Conservation (phyloP, 2,329 filamentous ascomycete genomes). For the Phyllosticta paracitricarpa region DNA sequence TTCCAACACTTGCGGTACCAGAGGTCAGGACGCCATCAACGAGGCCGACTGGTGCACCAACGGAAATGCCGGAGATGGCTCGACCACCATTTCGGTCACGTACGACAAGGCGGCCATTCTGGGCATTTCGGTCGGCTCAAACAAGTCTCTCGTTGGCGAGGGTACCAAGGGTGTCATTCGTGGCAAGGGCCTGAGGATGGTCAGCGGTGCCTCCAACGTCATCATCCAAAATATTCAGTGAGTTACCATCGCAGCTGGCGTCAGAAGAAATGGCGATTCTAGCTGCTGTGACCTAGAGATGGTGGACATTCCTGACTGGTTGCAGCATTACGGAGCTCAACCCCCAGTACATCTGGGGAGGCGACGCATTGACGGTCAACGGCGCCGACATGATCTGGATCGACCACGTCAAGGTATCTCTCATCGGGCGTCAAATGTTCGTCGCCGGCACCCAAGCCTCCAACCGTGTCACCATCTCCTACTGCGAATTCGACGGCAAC, state of each 20-base stretch:
- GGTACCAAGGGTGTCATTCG: constrained; percentile 46
- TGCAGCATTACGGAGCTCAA: constrained; percentile 33
- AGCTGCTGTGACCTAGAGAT: too few species aligned
- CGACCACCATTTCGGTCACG: constrained; percentile 30
- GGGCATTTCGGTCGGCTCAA: constrained; percentile 44
- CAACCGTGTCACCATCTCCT: constrained; percentile 50
- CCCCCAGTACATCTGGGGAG: constrained; percentile 27
- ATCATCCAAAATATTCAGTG: constrained; percentile 35
- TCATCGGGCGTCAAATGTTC: constrained; percentile 51
- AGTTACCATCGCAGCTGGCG: not conserved
- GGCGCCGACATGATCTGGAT: constrained; percentile 19
- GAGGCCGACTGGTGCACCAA: constrained; percentile 50
- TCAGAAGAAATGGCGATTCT: too few species aligned
- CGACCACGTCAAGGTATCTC: constrained; percentile 34
- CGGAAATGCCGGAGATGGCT: constrained; percentile 45
- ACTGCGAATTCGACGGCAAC: constrained; percentile 48
- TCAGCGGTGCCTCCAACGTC: constrained; percentile 38
- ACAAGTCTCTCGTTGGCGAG: constrained; percentile 49
- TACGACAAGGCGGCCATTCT: constrained; percentile 43
- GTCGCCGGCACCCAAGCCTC: constrained; percentile 46
- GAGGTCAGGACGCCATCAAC: constrained; percentile 52
- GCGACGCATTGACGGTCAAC: constrained; percentile 25
- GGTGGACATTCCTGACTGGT: not conserved
- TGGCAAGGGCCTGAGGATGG: constrained; percentile 46
- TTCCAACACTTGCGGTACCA: constrained; percentile 36